phyloP scores from a whole-genome alignment of 1,139 yeast genomes.

The Debaryomyces subglobosus region DNA sequence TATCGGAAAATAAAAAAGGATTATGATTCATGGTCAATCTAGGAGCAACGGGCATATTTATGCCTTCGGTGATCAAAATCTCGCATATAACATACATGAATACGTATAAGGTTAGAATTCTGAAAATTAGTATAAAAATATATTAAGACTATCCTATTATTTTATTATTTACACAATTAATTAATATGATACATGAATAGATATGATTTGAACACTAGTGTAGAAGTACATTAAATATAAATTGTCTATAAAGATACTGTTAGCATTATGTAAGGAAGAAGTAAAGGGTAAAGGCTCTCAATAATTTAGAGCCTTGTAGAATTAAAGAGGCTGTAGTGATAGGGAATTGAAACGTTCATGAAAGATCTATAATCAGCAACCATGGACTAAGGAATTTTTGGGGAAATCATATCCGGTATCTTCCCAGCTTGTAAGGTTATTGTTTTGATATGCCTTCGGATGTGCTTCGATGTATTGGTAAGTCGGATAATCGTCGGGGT shows the following conservation, averaged over 20 bases:
- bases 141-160: too few species aligned
- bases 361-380: conserved; percentile 10
- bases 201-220: too few species aligned
- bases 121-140: too few species aligned
- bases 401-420: conserved; percentile 72
- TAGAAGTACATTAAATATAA: not conserved
- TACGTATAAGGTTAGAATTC: too few species aligned
- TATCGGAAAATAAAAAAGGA: not conserved
- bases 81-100: not conserved
- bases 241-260: not conserved
- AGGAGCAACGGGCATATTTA: not conserved
- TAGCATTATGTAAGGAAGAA: not conserved
- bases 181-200: not conserved
- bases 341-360: not conserved
- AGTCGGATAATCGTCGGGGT: conserved; percentile 76
- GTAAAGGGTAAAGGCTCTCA: not conserved
- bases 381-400: conserved; percentile 31
- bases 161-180: too few species aligned
- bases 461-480: conserved; percentile 70
- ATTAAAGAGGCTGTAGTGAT: too few species aligned
- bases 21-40: not conserved
- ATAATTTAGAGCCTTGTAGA: not conserved
- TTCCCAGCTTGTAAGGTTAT: conserved; percentile 67
- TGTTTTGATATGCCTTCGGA: conserved; percentile 60
- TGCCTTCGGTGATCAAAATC: not conserved